phyloP scores from a whole-genome alignment of 2,329 filamentous ascomycete genomes.

The Stachybotrys echinatus region DNA sequence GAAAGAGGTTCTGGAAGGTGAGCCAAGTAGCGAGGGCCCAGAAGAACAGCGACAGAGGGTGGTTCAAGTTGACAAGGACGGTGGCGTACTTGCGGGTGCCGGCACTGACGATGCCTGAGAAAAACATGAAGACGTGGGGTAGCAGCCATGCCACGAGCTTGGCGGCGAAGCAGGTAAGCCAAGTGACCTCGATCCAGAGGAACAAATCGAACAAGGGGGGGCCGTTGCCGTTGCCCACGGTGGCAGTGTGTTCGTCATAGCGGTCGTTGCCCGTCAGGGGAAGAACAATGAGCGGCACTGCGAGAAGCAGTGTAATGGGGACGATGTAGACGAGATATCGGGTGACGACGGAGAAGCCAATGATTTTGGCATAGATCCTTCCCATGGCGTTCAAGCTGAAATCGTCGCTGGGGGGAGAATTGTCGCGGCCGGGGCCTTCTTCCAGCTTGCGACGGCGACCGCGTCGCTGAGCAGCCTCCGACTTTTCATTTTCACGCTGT shows the following conservation, averaged over 20 bases:
- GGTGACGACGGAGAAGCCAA: slow-evolving; percentile 58
- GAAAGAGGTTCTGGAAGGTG: slow-evolving; percentile 54
- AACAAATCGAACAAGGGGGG: slow-evolving; percentile 57
- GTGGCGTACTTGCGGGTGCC: slow-evolving; percentile 67
- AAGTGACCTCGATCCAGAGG: slow-evolving; percentile 64
- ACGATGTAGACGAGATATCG: slow-evolving; percentile 65
- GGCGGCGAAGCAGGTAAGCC: slow-evolving; percentile 61
- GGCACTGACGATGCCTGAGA: slow-evolving; percentile 63
- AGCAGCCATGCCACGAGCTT: slow-evolving; percentile 59
- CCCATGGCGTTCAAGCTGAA: slow-evolving; percentile 60
- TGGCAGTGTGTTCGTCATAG: slow-evolving; percentile 27
- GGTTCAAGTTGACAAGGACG: slow-evolving; percentile 58
- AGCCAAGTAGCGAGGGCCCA: slow-evolving; percentile 61
- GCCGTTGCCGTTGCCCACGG: slow-evolving; percentile 31
- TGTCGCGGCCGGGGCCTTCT: slow-evolving; percentile 32
- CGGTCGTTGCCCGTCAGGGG: slow-evolving; percentile 28
- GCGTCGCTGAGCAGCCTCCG: slow-evolving; percentile 25
- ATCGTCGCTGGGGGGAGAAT: slow-evolving; percentile 47
- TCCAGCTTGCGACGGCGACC: slow-evolving; percentile 47
- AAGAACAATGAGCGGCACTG: slow-evolving; percentile 56
- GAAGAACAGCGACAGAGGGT: slow-evolving; percentile 63
- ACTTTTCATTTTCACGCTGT: slow-evolving; percentile 39
- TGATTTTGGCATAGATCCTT: slow-evolving; percentile 57
- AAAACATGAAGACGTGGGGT: slow-evolving; percentile 61
- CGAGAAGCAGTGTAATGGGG: slow-evolving; percentile 56